Evolutionary conservation across 208 protist species (phyloP).

Genomic region (Zelonia costaricensis): DNA sequence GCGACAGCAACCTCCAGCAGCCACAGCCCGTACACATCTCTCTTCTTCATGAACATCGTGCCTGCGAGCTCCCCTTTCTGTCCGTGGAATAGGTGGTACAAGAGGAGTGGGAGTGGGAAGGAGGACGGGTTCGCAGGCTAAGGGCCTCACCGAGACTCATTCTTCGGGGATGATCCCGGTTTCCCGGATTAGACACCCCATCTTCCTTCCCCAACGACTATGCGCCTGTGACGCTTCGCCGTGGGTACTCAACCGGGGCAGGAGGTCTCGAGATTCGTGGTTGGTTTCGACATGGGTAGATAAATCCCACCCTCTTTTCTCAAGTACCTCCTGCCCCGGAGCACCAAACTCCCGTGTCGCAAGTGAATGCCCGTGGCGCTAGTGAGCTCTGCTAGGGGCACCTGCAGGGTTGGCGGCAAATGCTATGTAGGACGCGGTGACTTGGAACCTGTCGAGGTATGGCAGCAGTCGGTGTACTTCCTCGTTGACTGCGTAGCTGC

Average conservation of each 20-base stretch:
- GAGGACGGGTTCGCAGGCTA: neutral
- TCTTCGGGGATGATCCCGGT: neutral
- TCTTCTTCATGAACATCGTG: neutral
- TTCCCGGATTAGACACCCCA: neutral
- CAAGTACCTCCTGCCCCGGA: too few species aligned
- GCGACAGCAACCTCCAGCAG: neutral
- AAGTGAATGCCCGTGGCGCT: too few species aligned
- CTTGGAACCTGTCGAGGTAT: too few species aligned
- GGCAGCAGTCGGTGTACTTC: too few species aligned
- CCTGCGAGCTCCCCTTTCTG: neutral
- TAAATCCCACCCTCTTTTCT: too few species aligned
- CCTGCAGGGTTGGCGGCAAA: too few species aligned
- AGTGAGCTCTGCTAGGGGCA: too few species aligned
- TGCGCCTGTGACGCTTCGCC: neutral
- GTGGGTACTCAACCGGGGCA: neutral
- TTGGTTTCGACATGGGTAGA: neutral
- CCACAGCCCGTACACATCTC: neutral
- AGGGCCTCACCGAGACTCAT: neutral
- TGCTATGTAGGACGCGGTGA: too few species aligned
- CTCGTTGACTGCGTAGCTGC: neutral
- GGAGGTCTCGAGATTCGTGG: neutral
- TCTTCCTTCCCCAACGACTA: neutral
- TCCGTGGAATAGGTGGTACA: neutral
- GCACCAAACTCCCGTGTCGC: too few species aligned
- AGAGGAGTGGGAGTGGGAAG: neutral